Evolutionary conservation across 2,329 filamentous ascomycete species (phyloP), one percentile per base, ranked within the genome.

Genomic region (Drechslerella dactyloides): DNA sequence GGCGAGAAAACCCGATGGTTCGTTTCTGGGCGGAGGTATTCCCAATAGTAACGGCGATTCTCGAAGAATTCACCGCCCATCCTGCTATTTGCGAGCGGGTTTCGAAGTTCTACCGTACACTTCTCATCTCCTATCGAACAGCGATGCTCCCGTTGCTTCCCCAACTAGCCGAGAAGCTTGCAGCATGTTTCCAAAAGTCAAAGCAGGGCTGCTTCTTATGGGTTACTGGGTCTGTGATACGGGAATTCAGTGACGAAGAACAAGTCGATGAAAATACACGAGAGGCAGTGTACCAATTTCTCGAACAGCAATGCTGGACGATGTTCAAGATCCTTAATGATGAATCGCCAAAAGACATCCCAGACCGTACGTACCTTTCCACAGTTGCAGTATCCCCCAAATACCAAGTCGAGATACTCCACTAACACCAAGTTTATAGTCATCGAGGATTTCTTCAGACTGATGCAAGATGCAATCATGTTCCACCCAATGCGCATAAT

Each of bases 121-220:
- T 97, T 90, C 87, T 99, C 42, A 91, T 97, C 69, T 96, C 93
- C 0, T 97, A 97, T 80, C 87, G 94, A 75, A 94, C 89, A 1
- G 90, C 90, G 56, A 96, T 96, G 83, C 86, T 89, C 13, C 92
- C 93, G 23, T 82, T 99, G 51, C 84, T 99, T 50, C 90, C 90
- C 0, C 85, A 87, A 19, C 87, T 99, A 80, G 96, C 94, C 17
- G 90, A 93, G 76, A 96, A 93, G 80, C 85, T 99, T 65, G 91
- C 91, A 0, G 85, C 84, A 74, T 93, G 93, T 2, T 99, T 99
- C 79, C 85, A 89, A 62, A 85, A 86, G 17, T 97, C 93, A 10
- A 86, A 88, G 72, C 93, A 99, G 80, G 94, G 94, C 11, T 97
- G 93, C 79, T 99, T 99, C 84, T 84, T 99, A n/a, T 99, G 94